phyloP scores from a whole-genome alignment of 495 filamentous ascomycete genomes.

The Oleoguttula mirabilis region DNA sequence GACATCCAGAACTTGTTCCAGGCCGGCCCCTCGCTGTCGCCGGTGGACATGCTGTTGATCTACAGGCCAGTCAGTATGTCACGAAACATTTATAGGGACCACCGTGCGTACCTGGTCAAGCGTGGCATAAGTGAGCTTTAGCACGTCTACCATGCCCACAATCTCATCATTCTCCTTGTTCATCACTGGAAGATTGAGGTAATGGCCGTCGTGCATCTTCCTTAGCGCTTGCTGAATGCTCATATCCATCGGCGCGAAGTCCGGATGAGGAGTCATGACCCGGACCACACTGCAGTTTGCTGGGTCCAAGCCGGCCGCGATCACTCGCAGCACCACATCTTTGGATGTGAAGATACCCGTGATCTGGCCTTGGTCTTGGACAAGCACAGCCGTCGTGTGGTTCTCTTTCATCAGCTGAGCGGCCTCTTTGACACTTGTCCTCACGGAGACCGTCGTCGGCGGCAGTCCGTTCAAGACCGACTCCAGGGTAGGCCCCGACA shows the following conservation, averaged over 20 bases:
- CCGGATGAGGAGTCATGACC: constrained; percentile 97
- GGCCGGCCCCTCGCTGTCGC: constrained; percentile 84
- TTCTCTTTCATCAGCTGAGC: constrained; percentile 94
- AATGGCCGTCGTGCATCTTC: constrained; percentile 99
- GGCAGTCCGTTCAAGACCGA: constrained; percentile 84
- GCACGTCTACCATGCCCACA: constrained; percentile 96
- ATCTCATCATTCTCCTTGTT: constrained; percentile 84
- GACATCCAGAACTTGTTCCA: constrained; percentile 99
- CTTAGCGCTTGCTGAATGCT: constrained; percentile 93
- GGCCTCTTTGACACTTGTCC: constrained; percentile 91
- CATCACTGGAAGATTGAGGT: constrained; percentile 96
- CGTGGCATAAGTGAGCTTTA: constrained; percentile 95
- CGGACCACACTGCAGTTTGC: constrained; percentile 91
- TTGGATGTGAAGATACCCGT: constrained; percentile 99
- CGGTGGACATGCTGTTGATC: constrained; percentile 66
- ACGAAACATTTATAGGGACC: constrained; percentile 1
- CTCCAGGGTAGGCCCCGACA: constrained; percentile 95
- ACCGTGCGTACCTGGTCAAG: constrained; percentile 68
- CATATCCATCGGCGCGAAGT: constrained; percentile 98
- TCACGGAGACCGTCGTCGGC: constrained; percentile 85
- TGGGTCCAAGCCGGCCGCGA: constrained; percentile 90
- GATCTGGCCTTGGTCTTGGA: constrained; percentile 93
- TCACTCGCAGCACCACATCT: constrained; percentile 95
- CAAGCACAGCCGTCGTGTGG: constrained; percentile 89
- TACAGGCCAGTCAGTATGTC: constrained; percentile 24